These are phyloP conservation scores for Apostasia shenzhenica DNA, from an alignment of 106 monocot genomes.

Conservation along the genomic window DNA sequence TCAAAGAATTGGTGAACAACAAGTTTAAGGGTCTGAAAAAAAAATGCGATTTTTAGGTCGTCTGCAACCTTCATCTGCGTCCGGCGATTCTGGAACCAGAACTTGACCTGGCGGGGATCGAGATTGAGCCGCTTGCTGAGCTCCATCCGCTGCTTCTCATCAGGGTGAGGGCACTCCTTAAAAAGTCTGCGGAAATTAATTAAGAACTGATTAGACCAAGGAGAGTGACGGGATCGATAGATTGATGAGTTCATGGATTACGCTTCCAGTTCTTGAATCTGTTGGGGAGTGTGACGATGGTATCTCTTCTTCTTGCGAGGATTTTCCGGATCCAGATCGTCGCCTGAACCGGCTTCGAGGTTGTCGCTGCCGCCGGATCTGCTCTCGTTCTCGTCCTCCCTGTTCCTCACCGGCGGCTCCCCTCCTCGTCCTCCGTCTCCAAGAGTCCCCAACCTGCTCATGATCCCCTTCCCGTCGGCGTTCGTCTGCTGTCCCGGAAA, in stretches of 20 bases:
- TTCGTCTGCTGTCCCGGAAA: background rate
- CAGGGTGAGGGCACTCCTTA: slow-evolving; percentile 81
- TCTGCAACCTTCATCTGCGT: slow-evolving; percentile 88
- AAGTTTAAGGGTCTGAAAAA: background rate
- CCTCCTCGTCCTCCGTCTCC: background rate
- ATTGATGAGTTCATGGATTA: slow-evolving; percentile 8
- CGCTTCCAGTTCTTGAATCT: slow-evolving; percentile 67
- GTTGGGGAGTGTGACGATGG: slow-evolving; percentile 51
- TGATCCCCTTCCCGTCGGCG: background rate
- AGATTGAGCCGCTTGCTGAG: slow-evolving; percentile 60
- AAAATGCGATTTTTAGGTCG: background rate
- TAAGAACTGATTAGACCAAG: background rate
- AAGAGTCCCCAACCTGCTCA: background rate
- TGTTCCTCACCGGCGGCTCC: background rate
- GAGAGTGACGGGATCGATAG: background rate
- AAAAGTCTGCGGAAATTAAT: slow-evolving; percentile 24
- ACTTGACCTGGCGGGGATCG: slow-evolving; percentile 85
- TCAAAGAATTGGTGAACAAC: background rate
- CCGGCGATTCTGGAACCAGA: slow-evolving; percentile 98
- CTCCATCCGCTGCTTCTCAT: slow-evolving; percentile 87
- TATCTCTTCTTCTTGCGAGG: slow-evolving; percentile 46
- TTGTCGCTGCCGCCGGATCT: slow-evolving; percentile 43
- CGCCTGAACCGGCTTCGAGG: slow-evolving; percentile 34
- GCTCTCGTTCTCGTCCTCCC: slow-evolving; percentile 35
- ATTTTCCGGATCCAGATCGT: slow-evolving; percentile 31